Evolutionary conservation across 495 filamentous ascomycete species (phyloP).

Genomic region (Aspergillus panamensis): DNA sequence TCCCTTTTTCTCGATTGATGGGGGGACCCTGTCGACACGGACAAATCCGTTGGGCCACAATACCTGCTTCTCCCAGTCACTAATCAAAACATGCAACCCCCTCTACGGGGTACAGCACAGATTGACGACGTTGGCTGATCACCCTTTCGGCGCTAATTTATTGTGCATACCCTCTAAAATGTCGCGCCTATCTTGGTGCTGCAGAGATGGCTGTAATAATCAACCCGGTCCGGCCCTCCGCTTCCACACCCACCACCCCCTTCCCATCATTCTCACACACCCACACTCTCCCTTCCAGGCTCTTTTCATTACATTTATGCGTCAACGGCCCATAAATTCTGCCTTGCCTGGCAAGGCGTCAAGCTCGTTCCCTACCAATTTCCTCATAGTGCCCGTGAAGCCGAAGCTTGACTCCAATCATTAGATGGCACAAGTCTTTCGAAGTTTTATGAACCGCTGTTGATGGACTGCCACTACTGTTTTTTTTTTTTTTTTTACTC

Average conservation of each 20-base stretch:
- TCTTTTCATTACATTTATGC: constrained; percentile 25
- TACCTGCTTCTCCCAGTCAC: constrained; percentile 19
- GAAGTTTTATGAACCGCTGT: constrained; percentile 32
- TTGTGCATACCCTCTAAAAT: constrained; percentile 23
- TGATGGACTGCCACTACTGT: constrained; percentile 26
- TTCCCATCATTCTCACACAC: constrained; percentile 25
- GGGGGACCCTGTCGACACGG: constrained; percentile 9
- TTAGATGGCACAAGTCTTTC: constrained; percentile 24
- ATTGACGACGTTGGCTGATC: constrained; percentile 25
- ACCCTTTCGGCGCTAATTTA: constrained; percentile 36
- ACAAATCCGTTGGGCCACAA: constrained; percentile 15
- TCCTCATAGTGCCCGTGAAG: constrained; percentile 25
- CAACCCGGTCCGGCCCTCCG: constrained; percentile 29
- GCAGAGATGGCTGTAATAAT: constrained; percentile 34
- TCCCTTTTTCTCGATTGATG: constrained; percentile 6
- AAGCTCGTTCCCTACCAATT: constrained; percentile 25
- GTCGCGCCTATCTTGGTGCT: constrained; percentile 28
- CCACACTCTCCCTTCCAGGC: constrained; percentile 16
- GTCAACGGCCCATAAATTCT: constrained; percentile 29
- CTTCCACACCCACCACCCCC: constrained; percentile 9
- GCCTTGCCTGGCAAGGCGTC: constrained; percentile 39
- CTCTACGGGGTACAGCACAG: constrained; percentile 9
- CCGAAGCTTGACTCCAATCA: constrained; percentile 29
- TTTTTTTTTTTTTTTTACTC: not conserved
- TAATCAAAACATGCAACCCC: constrained; percentile 17